Evolutionary conservation across 164 flowering plant genomes (phyloP).

Genomic region (Litsea cubeba): DNA sequence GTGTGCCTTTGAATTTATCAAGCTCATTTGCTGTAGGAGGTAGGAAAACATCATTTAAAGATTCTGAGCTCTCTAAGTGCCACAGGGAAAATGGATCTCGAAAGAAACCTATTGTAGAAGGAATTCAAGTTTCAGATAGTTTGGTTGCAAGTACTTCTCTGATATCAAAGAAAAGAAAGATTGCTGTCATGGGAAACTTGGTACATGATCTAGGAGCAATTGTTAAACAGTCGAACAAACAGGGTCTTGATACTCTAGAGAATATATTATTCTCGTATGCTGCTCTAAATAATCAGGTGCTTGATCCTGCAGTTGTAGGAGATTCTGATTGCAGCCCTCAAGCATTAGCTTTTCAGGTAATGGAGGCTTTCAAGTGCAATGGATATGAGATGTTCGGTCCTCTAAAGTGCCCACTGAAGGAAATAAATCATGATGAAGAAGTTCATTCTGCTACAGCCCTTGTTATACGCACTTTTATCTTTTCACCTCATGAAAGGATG

Average conservation of each 20-base stretch:
- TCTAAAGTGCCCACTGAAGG: constrained; percentile 9
- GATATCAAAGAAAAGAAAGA: constrained; percentile 8
- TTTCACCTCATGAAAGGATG: constrained; percentile 29
- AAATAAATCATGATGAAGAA: constrained; percentile 29
- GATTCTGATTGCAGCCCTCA: constrained; percentile 20
- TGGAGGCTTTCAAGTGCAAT: constrained; percentile 24
- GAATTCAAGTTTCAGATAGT: constrained; percentile 3
- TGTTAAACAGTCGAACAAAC: constrained; percentile 19
- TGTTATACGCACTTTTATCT: constrained; percentile 31
- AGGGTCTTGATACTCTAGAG: constrained; percentile 34
- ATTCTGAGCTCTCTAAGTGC: background rate
- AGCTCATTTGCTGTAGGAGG: constrained; percentile 6
- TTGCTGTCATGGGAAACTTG: constrained; percentile 16
- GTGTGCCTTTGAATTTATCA: constrained; percentile 15
- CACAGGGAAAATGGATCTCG: constrained; percentile 9
- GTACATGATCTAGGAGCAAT: constrained; percentile 26
- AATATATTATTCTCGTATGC: constrained; percentile 27
- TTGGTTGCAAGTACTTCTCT: constrained; percentile 6
- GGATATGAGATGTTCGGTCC: constrained; percentile 34
- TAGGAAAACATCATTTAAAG: background rate
- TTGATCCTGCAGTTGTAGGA: constrained; percentile 6
- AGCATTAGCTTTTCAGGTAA: constrained; percentile 29
- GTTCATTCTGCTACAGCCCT: constrained; percentile 37
- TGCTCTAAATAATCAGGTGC: constrained; percentile 4
- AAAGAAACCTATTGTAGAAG: background rate